These are phyloP conservation scores for Mycosphaerella arachidis DNA, from an alignment of 2,329 filamentous ascomycete genomes.

Conservation along the genomic window DNA sequence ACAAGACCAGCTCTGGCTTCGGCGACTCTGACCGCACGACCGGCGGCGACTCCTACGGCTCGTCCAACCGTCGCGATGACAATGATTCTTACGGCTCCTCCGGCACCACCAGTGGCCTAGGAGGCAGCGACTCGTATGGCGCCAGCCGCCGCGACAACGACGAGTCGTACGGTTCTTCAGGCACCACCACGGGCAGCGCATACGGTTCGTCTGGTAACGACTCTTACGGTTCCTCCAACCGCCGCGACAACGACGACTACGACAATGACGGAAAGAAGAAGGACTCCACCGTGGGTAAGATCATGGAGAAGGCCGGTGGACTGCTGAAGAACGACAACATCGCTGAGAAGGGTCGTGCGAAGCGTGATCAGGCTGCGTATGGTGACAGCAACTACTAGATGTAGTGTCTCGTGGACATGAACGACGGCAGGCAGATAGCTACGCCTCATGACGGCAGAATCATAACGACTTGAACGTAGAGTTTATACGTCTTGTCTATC, in stretches of 20 bases:
- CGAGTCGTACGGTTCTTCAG: slow-evolving; percentile 8
- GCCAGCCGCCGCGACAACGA: slow-evolving; percentile 4
- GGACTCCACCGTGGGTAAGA: slow-evolving; percentile 10
- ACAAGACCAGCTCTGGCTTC: slow-evolving; percentile 8
- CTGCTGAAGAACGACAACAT: slow-evolving; percentile 47
- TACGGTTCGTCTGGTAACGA: slow-evolving; percentile 8
- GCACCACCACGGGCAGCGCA: neutral
- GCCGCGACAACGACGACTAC: slow-evolving; percentile 9
- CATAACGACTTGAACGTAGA: neutral
- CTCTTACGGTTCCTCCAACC: slow-evolving; percentile 11
- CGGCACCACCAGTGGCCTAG: slow-evolving; percentile 1
- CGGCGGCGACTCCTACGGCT: slow-evolving; percentile 1
- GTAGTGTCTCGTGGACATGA: neutral
- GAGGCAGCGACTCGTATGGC: slow-evolving; percentile 10
- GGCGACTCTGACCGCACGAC: neutral
- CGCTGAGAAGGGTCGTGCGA: slow-evolving; percentile 47
- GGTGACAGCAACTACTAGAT: slow-evolving; percentile 1
- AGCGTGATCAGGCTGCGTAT: slow-evolving; percentile 40
- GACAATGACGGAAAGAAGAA: slow-evolving; percentile 4
- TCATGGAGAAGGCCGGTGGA: slow-evolving; percentile 56
- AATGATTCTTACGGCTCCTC: slow-evolving; percentile 19
- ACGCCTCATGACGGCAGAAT: neutral
- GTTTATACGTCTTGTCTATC: neutral
- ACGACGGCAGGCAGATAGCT: neutral
- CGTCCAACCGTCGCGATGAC: neutral